Evolutionary conservation across 257 asterid genomes (phyloP).

Genomic region (Henckelia pumila): DNA sequence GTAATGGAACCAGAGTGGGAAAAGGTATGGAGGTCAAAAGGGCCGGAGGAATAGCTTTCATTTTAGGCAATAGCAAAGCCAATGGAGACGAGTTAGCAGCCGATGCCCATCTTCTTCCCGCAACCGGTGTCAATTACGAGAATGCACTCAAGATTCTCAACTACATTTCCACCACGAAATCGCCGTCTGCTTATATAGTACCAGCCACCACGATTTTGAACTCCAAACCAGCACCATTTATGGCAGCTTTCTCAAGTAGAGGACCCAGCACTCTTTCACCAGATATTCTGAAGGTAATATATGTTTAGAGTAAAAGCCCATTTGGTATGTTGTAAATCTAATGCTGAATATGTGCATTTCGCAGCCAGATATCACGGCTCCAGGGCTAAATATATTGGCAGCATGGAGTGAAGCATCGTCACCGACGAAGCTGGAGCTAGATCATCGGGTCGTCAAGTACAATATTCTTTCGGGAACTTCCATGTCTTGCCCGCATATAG

Average conservation of each 20-base stretch:
- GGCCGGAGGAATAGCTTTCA: slow-evolving; percentile 78
- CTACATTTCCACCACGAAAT: slow-evolving; percentile 37
- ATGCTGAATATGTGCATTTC: background rate
- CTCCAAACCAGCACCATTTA: slow-evolving; percentile 55
- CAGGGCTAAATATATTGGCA: slow-evolving; percentile 84
- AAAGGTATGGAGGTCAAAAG: slow-evolving; percentile 84
- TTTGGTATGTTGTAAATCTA: background rate
- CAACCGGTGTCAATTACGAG: slow-evolving; percentile 44
- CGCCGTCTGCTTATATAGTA: slow-evolving; percentile 34
- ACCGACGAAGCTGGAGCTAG: slow-evolving; percentile 57
- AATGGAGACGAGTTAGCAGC: slow-evolving; percentile 43
- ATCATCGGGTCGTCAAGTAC: slow-evolving; percentile 60
- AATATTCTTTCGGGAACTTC: slow-evolving; percentile 83
- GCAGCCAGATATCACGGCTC: slow-evolving; percentile 95
- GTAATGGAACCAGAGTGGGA: slow-evolving; percentile 70
- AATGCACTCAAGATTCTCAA: slow-evolving; percentile 36
- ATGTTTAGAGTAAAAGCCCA: background rate
- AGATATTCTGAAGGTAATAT: slow-evolving; percentile 50
- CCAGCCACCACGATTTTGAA: slow-evolving; percentile 36
- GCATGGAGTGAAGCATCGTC: slow-evolving; percentile 95
- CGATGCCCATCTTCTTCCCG: too few relatives aligned
- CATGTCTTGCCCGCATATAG: slow-evolving; percentile 89
- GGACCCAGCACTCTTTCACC: slow-evolving; percentile 50
- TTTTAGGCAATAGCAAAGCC: slow-evolving; percentile 57
- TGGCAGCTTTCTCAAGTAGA: slow-evolving; percentile 60